These are phyloP conservation scores for Pichia sp. DNA, from an alignment of 1,139 yeast genomes.

Conservation along the genomic window DNA sequence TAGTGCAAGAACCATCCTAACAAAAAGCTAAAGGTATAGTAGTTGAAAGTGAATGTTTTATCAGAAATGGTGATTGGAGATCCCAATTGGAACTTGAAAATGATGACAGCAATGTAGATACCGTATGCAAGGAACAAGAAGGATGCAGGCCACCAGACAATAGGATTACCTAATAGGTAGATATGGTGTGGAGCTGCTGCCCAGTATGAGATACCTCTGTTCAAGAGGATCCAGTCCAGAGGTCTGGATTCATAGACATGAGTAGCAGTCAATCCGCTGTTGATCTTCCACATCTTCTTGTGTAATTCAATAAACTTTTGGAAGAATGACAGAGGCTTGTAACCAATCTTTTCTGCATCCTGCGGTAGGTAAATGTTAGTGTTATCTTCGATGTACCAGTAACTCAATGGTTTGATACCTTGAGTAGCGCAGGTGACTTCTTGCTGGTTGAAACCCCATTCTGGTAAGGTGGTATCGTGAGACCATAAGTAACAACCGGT, in stretches of 20 bases:
- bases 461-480: conserved; percentile 78
- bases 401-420: conserved; percentile 65
- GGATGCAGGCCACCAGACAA: conserved; percentile 85
- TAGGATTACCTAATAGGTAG: conserved; percentile 85
- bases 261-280: conserved; percentile 74
- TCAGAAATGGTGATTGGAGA: conserved; percentile 35
- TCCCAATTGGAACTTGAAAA: conserved; percentile 77
- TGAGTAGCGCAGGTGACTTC: conserved; percentile 90
- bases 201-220: conserved; percentile 97
- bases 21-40: conserved; percentile 59
- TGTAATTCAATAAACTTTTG: conserved; percentile 74
- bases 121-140: conserved; percentile 48
- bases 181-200: conserved; percentile 57
- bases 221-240: conserved; percentile 77
- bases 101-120: conserved; percentile 44
- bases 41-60: conserved; percentile 62
- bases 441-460: conserved; percentile 96
- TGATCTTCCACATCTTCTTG: conserved; percentile 85
- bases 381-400: conserved; percentile 89
- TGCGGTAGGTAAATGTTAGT: conserved; percentile 39
- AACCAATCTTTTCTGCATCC: conserved; percentile 48
- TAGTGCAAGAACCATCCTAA: conserved; percentile 84
- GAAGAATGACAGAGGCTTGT: conserved; percentile 56
- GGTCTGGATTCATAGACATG: conserved; percentile 91
- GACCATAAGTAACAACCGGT: conserved; percentile 88